These are phyloP conservation scores for Thraustotheca clavata DNA, from an alignment of 352 stramenopile species.

Conservation along the genomic window DNA sequence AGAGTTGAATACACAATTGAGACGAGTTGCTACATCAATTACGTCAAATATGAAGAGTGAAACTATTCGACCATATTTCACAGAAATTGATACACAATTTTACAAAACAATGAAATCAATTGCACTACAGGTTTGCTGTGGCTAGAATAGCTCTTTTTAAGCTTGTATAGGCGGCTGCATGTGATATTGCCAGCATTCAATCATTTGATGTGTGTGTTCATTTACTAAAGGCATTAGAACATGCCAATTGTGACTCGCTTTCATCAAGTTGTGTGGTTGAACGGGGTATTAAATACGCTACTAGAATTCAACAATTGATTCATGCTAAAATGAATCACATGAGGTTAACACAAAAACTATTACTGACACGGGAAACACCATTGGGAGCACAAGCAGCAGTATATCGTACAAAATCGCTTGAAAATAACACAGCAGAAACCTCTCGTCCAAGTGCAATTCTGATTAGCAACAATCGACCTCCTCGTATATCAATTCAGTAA, in stretches of 20 bases:
- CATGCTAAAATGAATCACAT: slow-evolving; percentile 86
- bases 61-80: slow-evolving; percentile 34
- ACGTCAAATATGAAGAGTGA: slow-evolving; percentile 41
- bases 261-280: slow-evolving; percentile 36
- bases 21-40: slow-evolving; percentile 30
- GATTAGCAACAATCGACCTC: not conserved
- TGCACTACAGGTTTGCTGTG: slow-evolving; percentile 36
- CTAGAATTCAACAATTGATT: slow-evolving; percentile 54
- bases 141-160: not conserved
- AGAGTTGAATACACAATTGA: slow-evolving; percentile 58
- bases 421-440: slow-evolving; percentile 31
- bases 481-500: slow-evolving; percentile 19
- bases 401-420: slow-evolving; percentile 72
- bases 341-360: slow-evolving; percentile 67
- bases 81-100: slow-evolving; percentile 52
- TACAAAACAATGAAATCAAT: slow-evolving; percentile 61
- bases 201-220: slow-evolving; percentile 66
- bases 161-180: slow-evolving; percentile 40
- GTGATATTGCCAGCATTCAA: slow-evolving; percentile 63
- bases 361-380: slow-evolving; percentile 45
- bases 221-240: slow-evolving; percentile 58
- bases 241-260: slow-evolving; percentile 35
- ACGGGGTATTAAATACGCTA: slow-evolving; percentile 46
- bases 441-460: not conserved
- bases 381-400: slow-evolving; percentile 29